phyloP scores from a whole-genome alignment of 2,329 filamentous ascomycete species.

The Rutstroemia sydowiana region DNA sequence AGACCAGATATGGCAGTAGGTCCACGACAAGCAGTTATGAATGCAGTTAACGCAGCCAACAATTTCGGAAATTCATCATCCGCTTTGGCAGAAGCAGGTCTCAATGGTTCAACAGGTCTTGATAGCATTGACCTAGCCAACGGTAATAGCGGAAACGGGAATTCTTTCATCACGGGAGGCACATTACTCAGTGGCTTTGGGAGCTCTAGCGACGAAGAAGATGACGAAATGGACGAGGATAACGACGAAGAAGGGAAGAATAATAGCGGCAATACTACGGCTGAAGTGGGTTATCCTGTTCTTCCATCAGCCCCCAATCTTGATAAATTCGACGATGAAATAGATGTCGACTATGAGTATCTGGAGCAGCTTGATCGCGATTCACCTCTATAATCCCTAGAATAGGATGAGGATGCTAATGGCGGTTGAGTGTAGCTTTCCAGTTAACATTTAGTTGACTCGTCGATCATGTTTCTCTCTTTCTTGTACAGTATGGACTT shows the following conservation, averaged over 20 bases:
- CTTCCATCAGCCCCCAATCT: slow-evolving; percentile 30
- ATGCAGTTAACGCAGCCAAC: slow-evolving; percentile 48
- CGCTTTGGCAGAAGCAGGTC: slow-evolving; percentile 71
- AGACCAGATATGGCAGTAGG: slow-evolving; percentile 84
- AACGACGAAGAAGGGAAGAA: slow-evolving; percentile 61
- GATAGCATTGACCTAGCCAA: slow-evolving; percentile 60
- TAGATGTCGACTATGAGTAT: slow-evolving; percentile 32
- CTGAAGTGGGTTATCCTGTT: slow-evolving; percentile 49
- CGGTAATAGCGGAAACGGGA: slow-evolving; percentile 51
- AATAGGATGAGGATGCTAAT: slow-evolving; percentile 43
- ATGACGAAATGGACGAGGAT: slow-evolving; percentile 84
- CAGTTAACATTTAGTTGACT: slow-evolving; percentile 5
- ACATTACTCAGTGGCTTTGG: slow-evolving; percentile 84
- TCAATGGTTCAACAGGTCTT: slow-evolving; percentile 51
- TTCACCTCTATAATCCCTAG: slow-evolving; percentile 27
- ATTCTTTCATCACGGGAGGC: slow-evolving; percentile 62
- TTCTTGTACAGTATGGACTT: slow-evolving; percentile 9
- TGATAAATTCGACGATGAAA: slow-evolving; percentile 30
- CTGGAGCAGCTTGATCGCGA: slow-evolving; percentile 32
- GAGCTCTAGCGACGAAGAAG: slow-evolving; percentile 91
- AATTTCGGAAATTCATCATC: slow-evolving; percentile 50
- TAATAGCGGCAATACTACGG: slow-evolving; percentile 20
- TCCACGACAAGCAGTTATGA: slow-evolving; percentile 58
- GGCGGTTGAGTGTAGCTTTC: slow-evolving; percentile 39
- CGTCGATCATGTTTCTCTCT: background rate